Evolutionary conservation across 2,329 filamentous ascomycete species (phyloP), one percentile per base, ranked within the genome.

Genomic region (Xylaria polymorpha): DNA sequence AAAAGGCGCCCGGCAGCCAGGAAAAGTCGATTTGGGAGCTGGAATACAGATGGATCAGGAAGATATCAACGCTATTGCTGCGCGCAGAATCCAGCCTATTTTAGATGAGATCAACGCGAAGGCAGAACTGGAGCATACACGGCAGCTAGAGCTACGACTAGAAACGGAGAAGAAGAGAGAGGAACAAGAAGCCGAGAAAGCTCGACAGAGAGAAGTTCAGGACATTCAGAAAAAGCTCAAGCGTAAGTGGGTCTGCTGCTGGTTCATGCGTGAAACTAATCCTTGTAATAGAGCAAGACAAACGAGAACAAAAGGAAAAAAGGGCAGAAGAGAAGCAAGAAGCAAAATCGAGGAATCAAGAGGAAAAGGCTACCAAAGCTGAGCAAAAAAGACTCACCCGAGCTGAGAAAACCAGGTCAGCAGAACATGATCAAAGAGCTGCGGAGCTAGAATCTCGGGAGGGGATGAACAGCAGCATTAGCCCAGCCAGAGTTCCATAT

Each of bases 41-140:
- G 93, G 94, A 8, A 93, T 88, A 76, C 94, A 90, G 75, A 90
- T 98, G 84, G 88, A 94, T 44, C 89, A 91, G 74, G 85, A 88
- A 5, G 92, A 94, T 57, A 89, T 98, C 18, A 90, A 98, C 71
- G 89, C 88, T 6, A 92, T 97, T 73, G 94, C 94, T 2, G 87
- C 89, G 14, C 88, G 87, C 55, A 89, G 91, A 73, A 87, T 98
- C 18, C 92, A 95, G 78, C 94, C 94, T 4, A 89, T 96, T 0
- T 80, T 98, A 6, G 91, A 97, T 73, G 92, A 97, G 72, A 96
- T 98, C 70, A 90, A 91, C 62, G 90, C 92, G 61, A 92, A 90
- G 77, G 92, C 92, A 0, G 91, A 94, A 76, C 85, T 85, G 70
- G 90, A 94, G 77, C 85, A 88, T 46, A 92, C 91, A 58, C 86